Evolutionary conservation across 1,139 yeast species (phyloP).

Genomic region (Maudiozyma humilis): DNA sequence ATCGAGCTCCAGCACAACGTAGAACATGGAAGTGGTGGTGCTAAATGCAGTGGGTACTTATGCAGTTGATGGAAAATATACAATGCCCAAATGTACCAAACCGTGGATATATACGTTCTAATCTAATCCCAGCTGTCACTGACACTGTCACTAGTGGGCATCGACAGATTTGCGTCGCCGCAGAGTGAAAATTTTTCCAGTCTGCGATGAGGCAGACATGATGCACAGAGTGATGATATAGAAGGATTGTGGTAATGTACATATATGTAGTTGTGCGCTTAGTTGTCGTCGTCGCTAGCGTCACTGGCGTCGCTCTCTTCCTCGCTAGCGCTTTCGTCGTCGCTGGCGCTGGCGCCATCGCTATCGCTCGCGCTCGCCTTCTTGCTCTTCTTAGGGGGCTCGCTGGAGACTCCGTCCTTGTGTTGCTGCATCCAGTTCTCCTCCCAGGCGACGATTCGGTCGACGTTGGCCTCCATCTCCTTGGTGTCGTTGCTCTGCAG

Average conservation of each 20-base stretch:
- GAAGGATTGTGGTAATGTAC: no score
- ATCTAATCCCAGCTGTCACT: no score
- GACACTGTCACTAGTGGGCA: no score
- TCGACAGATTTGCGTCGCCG: no score
- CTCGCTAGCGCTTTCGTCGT: no score
- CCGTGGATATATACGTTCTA: no score
- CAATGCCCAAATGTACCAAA: not conserved
- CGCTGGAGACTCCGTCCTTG: conserved; percentile 40
- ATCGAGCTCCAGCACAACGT: conserved; percentile 27
- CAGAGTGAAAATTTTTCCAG: no score
- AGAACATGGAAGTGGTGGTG: conserved; percentile 15
- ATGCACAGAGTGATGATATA: no score
- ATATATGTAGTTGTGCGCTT: no score
- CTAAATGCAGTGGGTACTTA: not conserved
- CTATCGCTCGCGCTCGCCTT: conserved; percentile 7
- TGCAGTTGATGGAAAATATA: not conserved
- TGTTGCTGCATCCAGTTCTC: conserved; percentile 56
- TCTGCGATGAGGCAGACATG: no score
- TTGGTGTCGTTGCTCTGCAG: conserved; percentile 63
- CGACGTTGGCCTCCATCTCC: conserved; percentile 72
- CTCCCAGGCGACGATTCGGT: conserved; percentile 66
- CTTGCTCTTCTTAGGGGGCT: conserved; percentile 29
- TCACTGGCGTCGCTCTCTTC: not conserved
- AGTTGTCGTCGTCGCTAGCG: not conserved
- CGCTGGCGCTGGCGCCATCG: no score